phyloP scores from a whole-genome alignment of 106 monocot species.

The Amphibolis antarctica region DNA sequence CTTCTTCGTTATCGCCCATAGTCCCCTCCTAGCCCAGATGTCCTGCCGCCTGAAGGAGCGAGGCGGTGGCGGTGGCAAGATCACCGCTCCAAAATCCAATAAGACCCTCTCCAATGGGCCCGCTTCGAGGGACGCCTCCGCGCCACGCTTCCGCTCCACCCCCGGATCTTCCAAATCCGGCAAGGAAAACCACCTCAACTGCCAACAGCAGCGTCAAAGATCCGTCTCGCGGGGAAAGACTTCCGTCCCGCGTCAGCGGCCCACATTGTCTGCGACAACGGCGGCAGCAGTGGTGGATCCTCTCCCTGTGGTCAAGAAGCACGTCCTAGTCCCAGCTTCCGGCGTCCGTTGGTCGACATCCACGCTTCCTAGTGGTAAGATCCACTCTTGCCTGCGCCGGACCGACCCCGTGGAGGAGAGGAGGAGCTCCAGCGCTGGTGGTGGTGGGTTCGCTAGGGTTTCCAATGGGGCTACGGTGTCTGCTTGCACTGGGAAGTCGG shows the following conservation, averaged over 20 bases:
- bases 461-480: constrained; percentile 10
- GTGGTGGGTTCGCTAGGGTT: neutral
- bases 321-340: constrained; percentile 5
- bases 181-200: constrained; percentile 16
- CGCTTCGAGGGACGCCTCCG: constrained; percentile 10
- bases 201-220: neutral
- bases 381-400: neutral
- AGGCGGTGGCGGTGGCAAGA: constrained; percentile 51
- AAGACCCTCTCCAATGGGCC: constrained; percentile 3
- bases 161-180: constrained; percentile 6
- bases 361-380: constrained; percentile 46
- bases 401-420: neutral
- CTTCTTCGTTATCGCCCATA: neutral
- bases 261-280: constrained; percentile 1
- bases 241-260: constrained; percentile 21
- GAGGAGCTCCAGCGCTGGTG: neutral
- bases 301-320: constrained; percentile 13
- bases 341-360: constrained; percentile 79
- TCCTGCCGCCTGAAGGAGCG: constrained; percentile 54
- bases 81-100: constrained; percentile 33
- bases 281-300: neutral
- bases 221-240: constrained; percentile 5
- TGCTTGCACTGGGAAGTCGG: too few species aligned
- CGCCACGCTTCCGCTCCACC: constrained; percentile 10
- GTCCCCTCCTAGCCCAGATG: constrained; percentile 6